A percentile compares a stretch with the other conserved stretches of the same genome.
These are phyloP conservation scores for Penicillium sp. DNA, from an alignment of 2,329 filamentous ascomycete genomes.

Conservation along the genomic window DNA sequence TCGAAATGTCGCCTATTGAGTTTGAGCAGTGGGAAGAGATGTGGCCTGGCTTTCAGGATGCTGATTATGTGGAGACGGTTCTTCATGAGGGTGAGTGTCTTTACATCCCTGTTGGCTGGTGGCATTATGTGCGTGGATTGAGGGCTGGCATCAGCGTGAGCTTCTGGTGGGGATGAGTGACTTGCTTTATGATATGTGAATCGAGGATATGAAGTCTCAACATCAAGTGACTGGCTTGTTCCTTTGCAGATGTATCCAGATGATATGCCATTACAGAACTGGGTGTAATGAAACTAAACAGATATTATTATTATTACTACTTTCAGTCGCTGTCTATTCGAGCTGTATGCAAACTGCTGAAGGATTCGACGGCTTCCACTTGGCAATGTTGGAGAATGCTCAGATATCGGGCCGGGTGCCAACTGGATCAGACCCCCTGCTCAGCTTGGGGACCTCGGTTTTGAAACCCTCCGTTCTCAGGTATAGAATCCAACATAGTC, in stretches of 20 bases:
- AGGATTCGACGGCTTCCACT: no score
- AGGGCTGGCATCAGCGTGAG: conserved; percentile 90
- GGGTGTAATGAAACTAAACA: neutral
- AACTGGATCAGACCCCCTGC: no score
- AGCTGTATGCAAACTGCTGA: no score
- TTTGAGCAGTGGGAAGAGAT: conserved; percentile 43
- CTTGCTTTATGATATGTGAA: neutral
- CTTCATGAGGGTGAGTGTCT: conserved; percentile 78
- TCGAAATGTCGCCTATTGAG: conserved; percentile 56
- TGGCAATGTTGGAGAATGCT: no score
- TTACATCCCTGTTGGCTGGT: conserved; percentile 93
- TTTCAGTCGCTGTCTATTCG: no score
- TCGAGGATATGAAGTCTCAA: neutral
- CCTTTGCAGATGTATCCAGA: neutral
- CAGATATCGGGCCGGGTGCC: no score
- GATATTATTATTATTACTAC: neutral
- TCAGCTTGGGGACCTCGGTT: no score
- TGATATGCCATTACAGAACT: neutral
- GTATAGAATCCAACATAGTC: no score
- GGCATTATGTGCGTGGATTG: conserved; percentile 90
- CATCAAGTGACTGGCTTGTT: neutral
- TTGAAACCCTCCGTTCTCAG: no score
- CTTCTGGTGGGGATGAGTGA: conserved; percentile 80
- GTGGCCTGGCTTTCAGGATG: conserved; percentile 57
- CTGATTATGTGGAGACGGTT: conserved; percentile 71